Base-by-base conservation (phyloP, 129 eudicot species). In the Solidago caesia region DNA sequence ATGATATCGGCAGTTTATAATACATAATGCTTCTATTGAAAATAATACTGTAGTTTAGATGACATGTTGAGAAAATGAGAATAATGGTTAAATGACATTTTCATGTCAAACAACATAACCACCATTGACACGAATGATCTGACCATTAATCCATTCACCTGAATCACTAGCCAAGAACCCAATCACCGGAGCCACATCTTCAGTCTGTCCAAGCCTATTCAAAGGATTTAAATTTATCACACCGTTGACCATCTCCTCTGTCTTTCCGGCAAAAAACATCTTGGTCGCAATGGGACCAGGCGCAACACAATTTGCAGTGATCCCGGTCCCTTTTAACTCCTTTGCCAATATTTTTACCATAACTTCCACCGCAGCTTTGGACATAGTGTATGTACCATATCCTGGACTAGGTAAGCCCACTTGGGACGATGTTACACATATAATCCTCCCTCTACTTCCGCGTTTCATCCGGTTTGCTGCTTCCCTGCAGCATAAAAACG, bases 221-320 rank as follows among this genome's bases (percentile, higher is more conserved):
- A 16, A 63, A 21, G 68, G 68, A 39, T 13, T 63, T 15, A 29
- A 2, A 33, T 39, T 25, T 11, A 63, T 63, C n/a, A 63, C 47
- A 16, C 10, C 39, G 7, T 39, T 39, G 13, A 63, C 16, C 68
- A 63, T 63, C 68, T 29, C 68, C 46, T 33, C 68, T 2, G 45
- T 63, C 39, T 39, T 63, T 5, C 68, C 68, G 1, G 25, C 26
- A 63, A 63, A 33, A 33, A 33, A 63, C 68, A 29, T 63, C 4
- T 39, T 45, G 15, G 68, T 39, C 45, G 8, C 68, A 29, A 33
- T 39, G 5, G 68, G 45, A 0, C 45, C 68, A 7, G 68, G 68
- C 4, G 65, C 65, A 4, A 60, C 65, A 60, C 65, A 60, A 2
- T 60, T 63, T 9, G 68, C 68, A 5, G 68, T 63, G 68, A 63